Conservation (phyloP, 306 rosid genomes). For the Prunus padus region DNA sequence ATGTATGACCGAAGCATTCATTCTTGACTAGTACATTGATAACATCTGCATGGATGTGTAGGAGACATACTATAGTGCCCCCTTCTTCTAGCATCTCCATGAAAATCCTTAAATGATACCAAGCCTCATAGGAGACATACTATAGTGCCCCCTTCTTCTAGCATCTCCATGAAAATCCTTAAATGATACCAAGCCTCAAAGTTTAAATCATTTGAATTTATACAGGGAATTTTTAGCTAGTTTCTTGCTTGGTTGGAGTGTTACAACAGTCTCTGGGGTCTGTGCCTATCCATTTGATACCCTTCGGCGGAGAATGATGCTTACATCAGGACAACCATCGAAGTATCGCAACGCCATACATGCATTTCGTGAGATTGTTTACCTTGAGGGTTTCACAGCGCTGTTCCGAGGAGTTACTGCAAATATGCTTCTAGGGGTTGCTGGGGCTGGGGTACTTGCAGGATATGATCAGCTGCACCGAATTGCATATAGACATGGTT, state of each 20-base stretch:
- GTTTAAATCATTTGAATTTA: conserved; percentile 17
- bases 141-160: too few relatives aligned
- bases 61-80: too few relatives aligned
- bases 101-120: not conserved
- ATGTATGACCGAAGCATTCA: not conserved
- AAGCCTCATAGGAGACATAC: not conserved
- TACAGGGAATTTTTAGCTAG: conserved; percentile 90
- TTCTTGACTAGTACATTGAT: not conserved
- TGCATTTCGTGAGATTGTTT: conserved; percentile 72
- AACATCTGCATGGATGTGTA: too few relatives aligned
- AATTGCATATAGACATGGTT: conserved; percentile 46
- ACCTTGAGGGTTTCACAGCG: conserved; percentile 68
- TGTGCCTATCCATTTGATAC: conserved; percentile 98
- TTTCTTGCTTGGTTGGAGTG: conserved; percentile 93
- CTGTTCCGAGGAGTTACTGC: conserved; percentile 81
- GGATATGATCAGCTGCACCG: conserved; percentile 80
- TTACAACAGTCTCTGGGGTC: conserved; percentile 74
- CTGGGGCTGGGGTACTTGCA: conserved; percentile 95
- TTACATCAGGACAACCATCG: conserved; percentile 76
- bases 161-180: too few relatives aligned
- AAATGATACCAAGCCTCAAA: conserved; percentile 1
- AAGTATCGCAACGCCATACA: conserved; percentile 67
- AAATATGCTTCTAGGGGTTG: conserved; percentile 93
- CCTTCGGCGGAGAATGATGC: conserved; percentile 87
- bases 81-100: too few relatives aligned